A percentile compares a stretch with the other conserved stretches of the same genome.
phyloP scores from a whole-genome alignment of 108 stramenopile species.

The Halocafeteria seosinensis region DNA sequence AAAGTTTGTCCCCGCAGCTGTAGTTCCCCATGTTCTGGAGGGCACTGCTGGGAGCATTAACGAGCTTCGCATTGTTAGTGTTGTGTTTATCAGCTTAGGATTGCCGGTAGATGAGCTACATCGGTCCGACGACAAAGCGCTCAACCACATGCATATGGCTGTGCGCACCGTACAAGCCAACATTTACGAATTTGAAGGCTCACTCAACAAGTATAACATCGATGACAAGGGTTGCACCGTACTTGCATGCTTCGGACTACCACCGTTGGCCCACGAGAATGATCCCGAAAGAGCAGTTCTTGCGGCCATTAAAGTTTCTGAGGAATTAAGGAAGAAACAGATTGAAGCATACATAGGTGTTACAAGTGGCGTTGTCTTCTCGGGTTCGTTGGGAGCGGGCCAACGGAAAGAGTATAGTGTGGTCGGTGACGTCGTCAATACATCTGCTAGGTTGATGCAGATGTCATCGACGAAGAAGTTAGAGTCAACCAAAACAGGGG shows the following conservation, averaged over 20 bases:
- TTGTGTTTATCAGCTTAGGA: conserved; percentile 39
- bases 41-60: conserved; percentile 23
- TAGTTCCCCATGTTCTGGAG: conserved; percentile 1
- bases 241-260: conserved; percentile 41
- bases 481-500: too few relatives aligned
- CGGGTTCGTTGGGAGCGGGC: conserved; percentile 34
- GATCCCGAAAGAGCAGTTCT: conserved; percentile 29
- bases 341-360: conserved; percentile 29
- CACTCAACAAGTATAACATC: conserved; percentile 41
- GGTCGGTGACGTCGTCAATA: conserved; percentile 39
- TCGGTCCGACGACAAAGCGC: conserved; percentile 25
- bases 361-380: conserved; percentile 36
- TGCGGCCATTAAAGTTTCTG: conserved; percentile 25
- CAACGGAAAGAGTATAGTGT: conserved; percentile 39
- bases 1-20: conserved; percentile 9
- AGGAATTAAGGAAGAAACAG: conserved; percentile 12
- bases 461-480: too few relatives aligned
- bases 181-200: conserved; percentile 30
- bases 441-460: conserved; percentile 41
- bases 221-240: conserved; percentile 47
- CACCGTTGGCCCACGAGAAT: conserved; percentile 27
- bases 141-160: conserved; percentile 22
- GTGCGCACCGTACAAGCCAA: conserved; percentile 20
- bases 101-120: conserved; percentile 23
- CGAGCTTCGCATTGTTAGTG: conserved; percentile 30